Evolutionary conservation across 1,284 basidiomycete genomes (phyloP).

Genomic region (Cutaneotrichosporon arboriforme): DNA sequence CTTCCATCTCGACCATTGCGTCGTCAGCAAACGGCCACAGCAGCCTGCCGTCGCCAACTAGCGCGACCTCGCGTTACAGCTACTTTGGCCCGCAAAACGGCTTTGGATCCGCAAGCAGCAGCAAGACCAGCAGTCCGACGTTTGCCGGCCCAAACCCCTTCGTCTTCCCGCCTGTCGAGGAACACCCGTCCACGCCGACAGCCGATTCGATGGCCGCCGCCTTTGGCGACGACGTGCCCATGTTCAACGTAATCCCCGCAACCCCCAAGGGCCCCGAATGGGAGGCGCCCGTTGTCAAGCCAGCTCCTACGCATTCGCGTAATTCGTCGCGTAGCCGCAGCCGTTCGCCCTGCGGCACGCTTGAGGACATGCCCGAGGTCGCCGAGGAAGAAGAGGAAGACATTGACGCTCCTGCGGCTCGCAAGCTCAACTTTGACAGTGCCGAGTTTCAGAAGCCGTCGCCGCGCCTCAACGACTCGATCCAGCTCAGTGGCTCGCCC

Average conservation of each 20-base stretch:
- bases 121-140: background rate
- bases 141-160: background rate
- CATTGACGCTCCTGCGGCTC: background rate
- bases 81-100: background rate
- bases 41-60: background rate
- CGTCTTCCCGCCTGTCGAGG: background rate
- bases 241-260: conserved; percentile 44
- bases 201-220: background rate
- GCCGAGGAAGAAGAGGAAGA: conserved; percentile 12
- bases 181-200: background rate
- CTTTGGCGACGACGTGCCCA: conserved; percentile 1
- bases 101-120: background rate
- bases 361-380: conserved; percentile 20
- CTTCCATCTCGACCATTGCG: conserved; percentile 7
- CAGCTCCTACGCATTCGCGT: background rate
- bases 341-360: background rate
- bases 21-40: background rate
- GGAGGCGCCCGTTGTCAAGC: background rate
- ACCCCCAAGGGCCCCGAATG: conserved; percentile 31
- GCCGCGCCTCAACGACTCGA: background rate
- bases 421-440: conserved; percentile 2
- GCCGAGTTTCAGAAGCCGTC: background rate
- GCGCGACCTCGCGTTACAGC: background rate
- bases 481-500: background rate
- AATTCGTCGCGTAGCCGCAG: background rate